phyloP scores from a whole-genome alignment of 2,329 filamentous ascomycete genomes.

The Ophidiomyces ophidiicola region DNA sequence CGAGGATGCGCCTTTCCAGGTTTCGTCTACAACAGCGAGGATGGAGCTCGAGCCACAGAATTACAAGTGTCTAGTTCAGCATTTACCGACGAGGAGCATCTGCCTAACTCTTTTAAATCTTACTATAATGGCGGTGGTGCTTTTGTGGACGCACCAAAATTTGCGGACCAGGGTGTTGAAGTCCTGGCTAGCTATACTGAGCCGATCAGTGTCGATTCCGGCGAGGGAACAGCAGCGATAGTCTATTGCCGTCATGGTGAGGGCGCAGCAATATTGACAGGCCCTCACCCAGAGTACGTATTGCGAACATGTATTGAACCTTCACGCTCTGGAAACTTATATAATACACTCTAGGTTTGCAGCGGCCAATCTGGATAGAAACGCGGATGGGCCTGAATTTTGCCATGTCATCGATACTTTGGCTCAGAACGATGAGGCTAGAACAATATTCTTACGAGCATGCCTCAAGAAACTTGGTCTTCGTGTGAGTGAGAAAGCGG shows the following conservation, averaged over 20 bases:
- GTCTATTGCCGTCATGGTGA: constrained; percentile 74
- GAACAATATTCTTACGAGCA: constrained; percentile 64
- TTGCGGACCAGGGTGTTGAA: constrained; percentile 55
- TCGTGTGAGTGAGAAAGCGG: constrained; percentile 57
- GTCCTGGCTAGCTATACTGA: constrained; percentile 71
- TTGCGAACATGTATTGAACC: background rate
- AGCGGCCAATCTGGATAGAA: constrained; percentile 59
- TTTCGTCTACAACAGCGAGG: constrained; percentile 83
- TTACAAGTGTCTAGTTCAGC: constrained; percentile 52
- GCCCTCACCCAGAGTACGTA: constrained; percentile 80
- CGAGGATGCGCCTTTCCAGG: constrained; percentile 77
- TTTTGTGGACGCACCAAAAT: constrained; percentile 65
- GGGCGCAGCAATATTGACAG: constrained; percentile 67
- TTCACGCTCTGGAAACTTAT: constrained; percentile 7
- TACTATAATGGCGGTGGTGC: constrained; percentile 95
- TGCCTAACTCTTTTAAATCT: constrained; percentile 53
- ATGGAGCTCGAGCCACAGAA: constrained; percentile 60
- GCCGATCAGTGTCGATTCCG: constrained; percentile 62
- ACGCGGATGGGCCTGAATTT: constrained; percentile 57
- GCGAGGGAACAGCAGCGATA: constrained; percentile 61
- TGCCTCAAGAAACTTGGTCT: constrained; percentile 71
- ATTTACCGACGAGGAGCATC: constrained; percentile 39
- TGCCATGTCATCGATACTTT: constrained; percentile 56
- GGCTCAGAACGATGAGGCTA: constrained; percentile 53
- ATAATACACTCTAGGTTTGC: constrained; percentile 54